Evolutionary conservation across 2,329 filamentous ascomycete species (phyloP), one percentile per base, ranked within the genome.

Genomic region (Fusarium nematophilum): DNA sequence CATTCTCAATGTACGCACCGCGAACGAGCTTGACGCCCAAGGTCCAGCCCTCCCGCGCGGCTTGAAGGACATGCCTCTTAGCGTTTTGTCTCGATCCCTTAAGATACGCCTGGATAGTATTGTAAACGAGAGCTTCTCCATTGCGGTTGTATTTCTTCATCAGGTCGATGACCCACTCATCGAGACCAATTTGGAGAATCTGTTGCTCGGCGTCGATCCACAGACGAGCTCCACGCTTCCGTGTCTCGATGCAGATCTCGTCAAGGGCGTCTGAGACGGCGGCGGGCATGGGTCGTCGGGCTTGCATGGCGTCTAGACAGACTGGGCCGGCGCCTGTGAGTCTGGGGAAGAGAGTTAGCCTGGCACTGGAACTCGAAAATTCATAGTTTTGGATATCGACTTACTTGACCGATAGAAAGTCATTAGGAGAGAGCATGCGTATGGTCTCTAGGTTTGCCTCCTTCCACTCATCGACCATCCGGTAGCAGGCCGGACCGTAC

Each of bases 351-450:
- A 30, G 33, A 36, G 10, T 36, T 53, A 30, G 30, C 18, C 9
- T 17, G 3, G 21, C 33, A n/a, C n/a, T 56, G n/a, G n/a, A n/a
- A n/a, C n/a, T n/a, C n/a, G n/a, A n/a, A n/a, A n/a, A n/a, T 33
- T 8, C 8, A 11, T 5, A 9, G 6, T 17, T n/a, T 14, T n/a
- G 4, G 15, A 39, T 36, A 27, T 34, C 29, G 34, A 45, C 73
- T 64, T 67, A 80, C 73, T 88, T 88, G 46, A 88, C 70, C 1
- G 85, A 83, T 1, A 88, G 80, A 63, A 85, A 88, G 56, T 88
- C 86, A 10, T 81, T 76, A 3, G 54, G 47, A 8, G 60, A 76
- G 10, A 81, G 73, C 76, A 84, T 81, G 21, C 79, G 75, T 9
- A 86, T 73, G 0, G 83, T 85, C 57, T 79, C 73, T 48, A 85